These are phyloP conservation scores for Epichloe hybrida DNA, from an alignment of 2,329 filamentous ascomycete species.

Conservation along the genomic window DNA sequence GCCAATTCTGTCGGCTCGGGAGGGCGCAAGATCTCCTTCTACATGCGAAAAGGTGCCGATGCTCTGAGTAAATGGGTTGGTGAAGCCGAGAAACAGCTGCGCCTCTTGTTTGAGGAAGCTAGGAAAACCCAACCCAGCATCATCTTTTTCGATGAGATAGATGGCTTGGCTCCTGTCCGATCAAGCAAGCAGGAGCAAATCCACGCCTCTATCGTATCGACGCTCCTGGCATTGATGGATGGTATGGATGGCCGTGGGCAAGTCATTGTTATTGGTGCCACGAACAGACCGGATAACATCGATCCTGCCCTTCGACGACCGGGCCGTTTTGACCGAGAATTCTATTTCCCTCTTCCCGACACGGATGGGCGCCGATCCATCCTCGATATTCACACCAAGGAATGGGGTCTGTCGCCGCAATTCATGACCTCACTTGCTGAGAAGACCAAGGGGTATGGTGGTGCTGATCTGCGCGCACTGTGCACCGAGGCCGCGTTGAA, in stretches of 20 bases:
- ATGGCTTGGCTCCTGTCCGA: conserved; percentile 86
- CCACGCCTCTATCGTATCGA: conserved; percentile 93
- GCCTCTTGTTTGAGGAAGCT: conserved; percentile 88
- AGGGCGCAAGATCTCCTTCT: conserved; percentile 92
- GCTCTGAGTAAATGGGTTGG: conserved; percentile 98
- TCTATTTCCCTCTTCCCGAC: conserved; percentile 91
- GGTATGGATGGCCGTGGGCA: conserved; percentile 97
- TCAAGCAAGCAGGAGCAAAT: conserved; percentile 99
- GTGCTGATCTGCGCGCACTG: conserved; percentile 83
- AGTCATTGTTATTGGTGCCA: conserved; percentile 97
- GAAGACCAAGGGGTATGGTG: conserved; percentile 89
- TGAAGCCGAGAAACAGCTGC: conserved; percentile 89
- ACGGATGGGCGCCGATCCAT: conserved; percentile 69
- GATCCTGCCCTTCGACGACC: conserved; percentile 90
- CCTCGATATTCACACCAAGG: conserved; percentile 86
- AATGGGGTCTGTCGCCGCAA: conserved; percentile 67
- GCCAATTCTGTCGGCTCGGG: conserved; percentile 82
- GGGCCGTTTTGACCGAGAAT: conserved; percentile 91
- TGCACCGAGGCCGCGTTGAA: conserved; percentile 95
- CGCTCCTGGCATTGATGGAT: conserved; percentile 87
- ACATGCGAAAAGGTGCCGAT: conserved; percentile 98
- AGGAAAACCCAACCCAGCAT: conserved; percentile 94
- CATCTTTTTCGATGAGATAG: conserved; percentile 99
- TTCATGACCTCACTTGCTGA: conserved; percentile 80
- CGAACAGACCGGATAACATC: conserved; percentile 90